Base-by-base conservation (phyloP, 2,329 filamentous ascomycete species). In the Fusarium sororula region DNA sequence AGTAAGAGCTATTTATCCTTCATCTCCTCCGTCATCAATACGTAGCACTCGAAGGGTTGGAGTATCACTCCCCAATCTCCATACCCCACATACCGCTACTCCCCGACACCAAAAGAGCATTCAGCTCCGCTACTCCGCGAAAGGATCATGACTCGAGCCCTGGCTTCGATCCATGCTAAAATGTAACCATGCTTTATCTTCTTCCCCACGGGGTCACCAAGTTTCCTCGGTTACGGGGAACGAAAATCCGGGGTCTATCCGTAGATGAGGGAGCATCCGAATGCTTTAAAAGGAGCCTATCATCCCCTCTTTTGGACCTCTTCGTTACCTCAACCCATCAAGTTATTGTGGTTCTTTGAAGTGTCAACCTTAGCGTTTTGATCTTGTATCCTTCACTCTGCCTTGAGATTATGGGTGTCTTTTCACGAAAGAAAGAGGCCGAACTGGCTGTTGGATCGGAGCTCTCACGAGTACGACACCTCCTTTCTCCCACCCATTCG, bases 381-480 rank as follows among this genome's bases (percentile, higher is more conserved):
- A 12, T 26, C n/a, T 45, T 35, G n/a, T 3, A 26, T 53, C 8
- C 3, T 24, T 2, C 11, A 2, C 10, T 20, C 32, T 18, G 7
- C 1, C 8, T 58, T 5, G 7, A 6, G 7, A 58, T 11, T 0
- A 61, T 61, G 58, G 47, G 58, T n/a, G 14, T 42, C 10, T 61
- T 55, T n/a, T 61, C 58, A 12, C 14, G 28, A 1, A 61, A 61
- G 37, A 56, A 61, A n/a, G 58, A 42, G 22, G 28, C 47, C 47
- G 58, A 61, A 42, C 9, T 61, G 58, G 58, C 58, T n/a, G 58
- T 56, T 26, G 58, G 47, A n/a, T n/a, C 58, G 11, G 58, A 61
- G 37, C 58, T 61, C n/a, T 55, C 58, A 22, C 47, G 37, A 42
- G 58, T 61, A 41, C 8, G 28, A 28, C 6, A 15, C 24, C n/a